A percentile compares a stretch with the other conserved stretches of the same genome.
These are phyloP conservation scores for Stephania japonica DNA, from an alignment of 164 flowering plant genomes.

Conservation along the genomic window DNA sequence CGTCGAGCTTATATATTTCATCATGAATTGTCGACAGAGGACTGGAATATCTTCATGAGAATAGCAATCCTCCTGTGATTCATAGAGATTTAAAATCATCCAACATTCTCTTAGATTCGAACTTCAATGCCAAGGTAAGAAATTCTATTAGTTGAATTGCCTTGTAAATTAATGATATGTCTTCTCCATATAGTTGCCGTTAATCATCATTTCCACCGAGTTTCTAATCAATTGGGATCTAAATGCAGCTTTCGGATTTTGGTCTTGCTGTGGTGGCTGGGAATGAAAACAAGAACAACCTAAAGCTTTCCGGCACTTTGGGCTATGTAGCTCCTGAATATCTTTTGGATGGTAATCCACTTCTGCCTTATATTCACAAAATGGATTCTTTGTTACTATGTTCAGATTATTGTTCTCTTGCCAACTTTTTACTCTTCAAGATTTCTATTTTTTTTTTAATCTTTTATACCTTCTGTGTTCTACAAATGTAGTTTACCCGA, in stretches of 20 bases:
- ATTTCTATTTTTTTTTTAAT: neutral
- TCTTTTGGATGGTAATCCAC: conserved; percentile 73
- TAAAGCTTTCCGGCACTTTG: conserved; percentile 81
- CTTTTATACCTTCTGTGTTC: neutral
- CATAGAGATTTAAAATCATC: conserved; percentile 98
- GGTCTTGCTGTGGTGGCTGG: conserved; percentile 77
- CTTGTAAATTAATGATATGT: neutral
- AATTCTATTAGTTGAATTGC: neutral
- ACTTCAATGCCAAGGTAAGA: conserved; percentile 85
- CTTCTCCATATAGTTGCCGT: neutral
- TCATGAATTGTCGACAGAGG: conserved; percentile 53
- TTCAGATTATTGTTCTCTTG: neutral
- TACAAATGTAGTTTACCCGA: neutral
- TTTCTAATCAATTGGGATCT: neutral
- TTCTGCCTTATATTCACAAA: neutral
- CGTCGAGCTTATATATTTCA: conserved; percentile 5
- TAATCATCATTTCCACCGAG: neutral
- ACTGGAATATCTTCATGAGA: conserved; percentile 88
- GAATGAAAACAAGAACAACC: conserved; percentile 46
- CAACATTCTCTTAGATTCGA: conserved; percentile 85
- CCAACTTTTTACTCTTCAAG: neutral
- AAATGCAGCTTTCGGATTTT: conserved; percentile 81
- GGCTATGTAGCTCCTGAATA: conserved; percentile 98
- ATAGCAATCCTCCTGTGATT: conserved; percentile 80
- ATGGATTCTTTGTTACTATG: neutral